Evolutionary conservation across 495 filamentous ascomycete genomes (phyloP).

Genomic region (Paragyromitra xinjiangensis): DNA sequence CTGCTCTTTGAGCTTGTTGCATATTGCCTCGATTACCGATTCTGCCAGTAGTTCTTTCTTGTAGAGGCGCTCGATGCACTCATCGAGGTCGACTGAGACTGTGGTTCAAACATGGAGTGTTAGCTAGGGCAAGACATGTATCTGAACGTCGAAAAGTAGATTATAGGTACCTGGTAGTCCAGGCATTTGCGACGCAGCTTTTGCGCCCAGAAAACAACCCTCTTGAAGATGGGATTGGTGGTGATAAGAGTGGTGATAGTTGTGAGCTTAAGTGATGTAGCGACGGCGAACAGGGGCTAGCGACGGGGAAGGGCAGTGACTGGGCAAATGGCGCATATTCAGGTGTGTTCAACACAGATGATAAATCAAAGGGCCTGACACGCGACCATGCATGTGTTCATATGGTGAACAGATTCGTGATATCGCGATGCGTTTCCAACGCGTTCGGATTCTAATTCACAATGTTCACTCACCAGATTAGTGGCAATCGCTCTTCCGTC

Average conservation of each 20-base stretch:
- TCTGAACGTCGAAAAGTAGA: constrained; percentile 25
- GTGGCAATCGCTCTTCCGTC: constrained; percentile 13
- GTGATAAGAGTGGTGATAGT: constrained; percentile 26
- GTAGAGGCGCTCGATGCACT: constrained; percentile 95
- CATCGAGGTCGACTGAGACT: constrained; percentile 97
- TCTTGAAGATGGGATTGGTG: constrained; percentile 18
- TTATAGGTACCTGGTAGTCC: constrained; percentile 79
- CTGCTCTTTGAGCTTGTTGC: constrained; percentile 96
- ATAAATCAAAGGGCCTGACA: constrained; percentile 38
- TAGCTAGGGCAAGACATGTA: constrained; percentile 7
- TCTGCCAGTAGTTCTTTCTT: constrained; percentile 96
- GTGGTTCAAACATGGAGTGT: constrained; percentile 23
- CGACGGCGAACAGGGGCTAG: constrained; percentile 16
- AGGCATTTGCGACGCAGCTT: constrained; percentile 68
- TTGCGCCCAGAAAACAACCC: background rate
- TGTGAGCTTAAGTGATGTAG: constrained; percentile 34
- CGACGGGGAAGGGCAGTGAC: constrained; percentile 14
- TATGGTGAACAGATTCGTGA: constrained; percentile 28
- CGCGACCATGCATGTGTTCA: constrained; percentile 19
- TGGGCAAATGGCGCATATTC: constrained; percentile 41
- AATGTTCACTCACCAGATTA: background rate
- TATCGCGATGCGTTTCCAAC: constrained; percentile 25
- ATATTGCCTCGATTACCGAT: constrained; percentile 98
- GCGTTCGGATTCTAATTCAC: constrained; percentile 2
- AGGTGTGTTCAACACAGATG: constrained; percentile 28